Evolutionary conservation across 2,329 filamentous ascomycete species (phyloP).

Genomic region (Arthrinium puccinioides): DNA sequence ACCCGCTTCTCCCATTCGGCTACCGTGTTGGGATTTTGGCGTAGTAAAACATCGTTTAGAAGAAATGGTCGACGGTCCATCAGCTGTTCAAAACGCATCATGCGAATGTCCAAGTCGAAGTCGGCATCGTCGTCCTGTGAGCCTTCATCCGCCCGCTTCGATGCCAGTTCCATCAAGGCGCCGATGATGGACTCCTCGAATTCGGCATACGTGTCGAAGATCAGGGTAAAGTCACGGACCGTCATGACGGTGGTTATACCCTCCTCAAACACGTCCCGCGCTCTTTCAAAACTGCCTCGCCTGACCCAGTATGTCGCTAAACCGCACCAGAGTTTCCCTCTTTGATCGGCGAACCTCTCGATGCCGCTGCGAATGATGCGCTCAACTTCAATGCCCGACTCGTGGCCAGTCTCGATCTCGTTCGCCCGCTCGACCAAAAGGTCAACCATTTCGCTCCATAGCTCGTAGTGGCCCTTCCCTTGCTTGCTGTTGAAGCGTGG

Average conservation of each 20-base stretch:
- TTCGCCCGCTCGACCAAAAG: slow-evolving; percentile 85
- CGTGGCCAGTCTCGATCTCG: slow-evolving; percentile 72
- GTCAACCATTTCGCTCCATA: slow-evolving; percentile 98
- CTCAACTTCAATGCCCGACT: slow-evolving; percentile 82
- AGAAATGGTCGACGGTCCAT: slow-evolving; percentile 97
- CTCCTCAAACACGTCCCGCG: slow-evolving; percentile 90
- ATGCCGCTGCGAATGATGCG: slow-evolving; percentile 90
- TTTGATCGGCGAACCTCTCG: slow-evolving; percentile 81
- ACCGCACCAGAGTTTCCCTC: slow-evolving; percentile 91
- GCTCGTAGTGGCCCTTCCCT: slow-evolving; percentile 88
- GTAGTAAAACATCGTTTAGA: slow-evolving; percentile 87
- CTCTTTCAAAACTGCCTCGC: slow-evolving; percentile 83
- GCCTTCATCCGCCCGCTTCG: slow-evolving; percentile 70
- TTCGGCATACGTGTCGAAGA: slow-evolving; percentile 94
- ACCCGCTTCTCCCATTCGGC: slow-evolving; percentile 96
- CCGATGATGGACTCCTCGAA: slow-evolving; percentile 96
- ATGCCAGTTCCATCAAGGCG: slow-evolving; percentile 82
- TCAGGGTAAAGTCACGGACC: slow-evolving; percentile 89
- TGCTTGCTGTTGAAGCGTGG: slow-evolving; percentile 86
- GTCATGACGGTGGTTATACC: slow-evolving; percentile 98
- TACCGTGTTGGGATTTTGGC: slow-evolving; percentile 95
- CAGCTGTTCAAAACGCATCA: slow-evolving; percentile 96
- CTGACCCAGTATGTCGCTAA: slow-evolving; percentile 96
- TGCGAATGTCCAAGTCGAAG: slow-evolving; percentile 89
- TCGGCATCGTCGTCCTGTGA: slow-evolving; percentile 76